These are phyloP conservation scores for Candolleomyces aberdarensis DNA, from an alignment of 768 basidiomycete genomes.

Conservation along the genomic window DNA sequence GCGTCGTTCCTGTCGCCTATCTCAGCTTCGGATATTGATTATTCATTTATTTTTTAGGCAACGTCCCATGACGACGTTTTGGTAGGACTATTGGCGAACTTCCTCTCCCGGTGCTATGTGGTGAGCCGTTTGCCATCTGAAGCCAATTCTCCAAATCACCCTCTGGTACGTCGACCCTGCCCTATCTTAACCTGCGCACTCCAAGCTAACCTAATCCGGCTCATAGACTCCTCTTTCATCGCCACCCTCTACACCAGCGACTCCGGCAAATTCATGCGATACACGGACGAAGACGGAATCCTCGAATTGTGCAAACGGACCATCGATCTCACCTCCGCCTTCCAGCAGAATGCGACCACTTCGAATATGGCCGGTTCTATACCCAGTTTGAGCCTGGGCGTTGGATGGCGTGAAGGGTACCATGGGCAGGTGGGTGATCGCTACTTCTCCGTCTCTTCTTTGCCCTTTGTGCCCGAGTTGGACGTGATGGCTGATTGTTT, in stretches of 20 bases:
- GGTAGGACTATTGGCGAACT: conserved; percentile 40
- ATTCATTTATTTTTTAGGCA: conserved; percentile 45
- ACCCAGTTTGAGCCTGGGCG: conserved; percentile 85
- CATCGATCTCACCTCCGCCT: too few relatives aligned
- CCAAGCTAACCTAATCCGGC: too few relatives aligned
- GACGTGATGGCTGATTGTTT: neutral
- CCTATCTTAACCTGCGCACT: too few relatives aligned
- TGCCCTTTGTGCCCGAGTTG: neutral
- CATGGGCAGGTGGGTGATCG: conserved; percentile 65
- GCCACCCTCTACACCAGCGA: conserved; percentile 75
- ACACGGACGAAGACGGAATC: too few relatives aligned
- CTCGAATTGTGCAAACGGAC: too few relatives aligned
- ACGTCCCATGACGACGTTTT: conserved; percentile 78
- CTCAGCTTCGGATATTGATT: conserved; percentile 6
- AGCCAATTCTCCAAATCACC: conserved; percentile 76
- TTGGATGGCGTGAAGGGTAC: conserved; percentile 81
- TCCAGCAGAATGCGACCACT: too few relatives aligned
- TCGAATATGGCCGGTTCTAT: conserved; percentile 69
- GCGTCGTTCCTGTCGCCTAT: conserved; percentile 7
- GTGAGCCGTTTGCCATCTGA: conserved; percentile 9
- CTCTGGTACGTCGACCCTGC: conserved; percentile 17
- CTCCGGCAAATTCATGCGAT: too few relatives aligned
- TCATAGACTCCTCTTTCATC: conserved; percentile 65
- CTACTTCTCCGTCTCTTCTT: neutral
- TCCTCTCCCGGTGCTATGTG: neutral